These are phyloP conservation scores for Fistulina hepatica DNA, from an alignment of 1,284 basidiomycete genomes.

Conservation along the genomic window DNA sequence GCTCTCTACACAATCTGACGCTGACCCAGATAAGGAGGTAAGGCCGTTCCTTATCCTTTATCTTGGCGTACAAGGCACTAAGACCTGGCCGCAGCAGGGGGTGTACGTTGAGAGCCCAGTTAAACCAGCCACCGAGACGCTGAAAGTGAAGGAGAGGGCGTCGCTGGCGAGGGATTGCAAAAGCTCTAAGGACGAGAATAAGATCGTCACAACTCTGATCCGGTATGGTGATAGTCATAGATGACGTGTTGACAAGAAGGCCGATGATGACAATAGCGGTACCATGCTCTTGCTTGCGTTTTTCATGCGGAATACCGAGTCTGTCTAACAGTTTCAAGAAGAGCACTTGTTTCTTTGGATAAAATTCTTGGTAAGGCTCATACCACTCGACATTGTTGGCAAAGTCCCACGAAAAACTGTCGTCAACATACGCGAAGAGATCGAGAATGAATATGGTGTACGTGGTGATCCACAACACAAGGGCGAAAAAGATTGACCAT, in stretches of 20 bases:
- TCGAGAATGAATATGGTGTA: slow-evolving; percentile 14
- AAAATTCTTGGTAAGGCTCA: slow-evolving; percentile 17
- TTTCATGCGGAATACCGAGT: slow-evolving; percentile 28
- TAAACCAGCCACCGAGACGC: slow-evolving; percentile 20
- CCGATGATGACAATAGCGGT: slow-evolving; percentile 25
- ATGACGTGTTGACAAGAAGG: slow-evolving; percentile 23
- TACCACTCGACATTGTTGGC: slow-evolving; percentile 18
- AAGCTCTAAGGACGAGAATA: slow-evolving; percentile 13
- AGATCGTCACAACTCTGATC: slow-evolving; percentile 11
- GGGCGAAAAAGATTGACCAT: slow-evolving; percentile 16
- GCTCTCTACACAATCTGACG: too few species aligned
- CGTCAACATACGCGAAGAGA: slow-evolving; percentile 20
- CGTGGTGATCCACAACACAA: slow-evolving; percentile 19
- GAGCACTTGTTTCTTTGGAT: slow-evolving; percentile 23
- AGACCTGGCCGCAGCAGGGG: slow-evolving; percentile 21
- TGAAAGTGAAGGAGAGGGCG: slow-evolving; percentile 15
- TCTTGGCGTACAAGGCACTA: slow-evolving; percentile 7
- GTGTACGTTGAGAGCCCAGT: slow-evolving; percentile 24
- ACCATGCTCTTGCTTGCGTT: slow-evolving; percentile 28
- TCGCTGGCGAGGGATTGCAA: slow-evolving; percentile 3
- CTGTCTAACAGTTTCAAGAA: slow-evolving; percentile 30
- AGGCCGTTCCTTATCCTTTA: slow-evolving; percentile 2
- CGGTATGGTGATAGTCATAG: slow-evolving; percentile 22
- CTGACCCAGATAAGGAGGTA: too few species aligned
- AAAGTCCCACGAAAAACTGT: slow-evolving; percentile 17